These are phyloP conservation scores for Sporothrix humicola DNA, from an alignment of 2,329 filamentous ascomycete species.

Conservation along the genomic window DNA sequence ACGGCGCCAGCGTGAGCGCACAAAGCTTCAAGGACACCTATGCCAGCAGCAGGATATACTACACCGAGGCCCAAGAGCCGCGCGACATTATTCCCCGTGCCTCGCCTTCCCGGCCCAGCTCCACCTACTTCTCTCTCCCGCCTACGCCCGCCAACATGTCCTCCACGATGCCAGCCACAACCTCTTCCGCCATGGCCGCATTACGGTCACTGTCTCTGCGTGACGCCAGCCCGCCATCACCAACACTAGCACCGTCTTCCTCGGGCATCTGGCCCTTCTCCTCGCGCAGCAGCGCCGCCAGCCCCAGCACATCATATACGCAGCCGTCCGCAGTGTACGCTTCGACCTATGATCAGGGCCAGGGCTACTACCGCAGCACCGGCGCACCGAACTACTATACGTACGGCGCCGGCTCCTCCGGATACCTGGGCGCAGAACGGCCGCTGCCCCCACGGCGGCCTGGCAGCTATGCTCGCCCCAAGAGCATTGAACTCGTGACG, in stretches of 20 bases:
- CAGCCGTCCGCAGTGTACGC: constrained; percentile 53
- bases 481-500: constrained; percentile 68
- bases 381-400: constrained; percentile 51
- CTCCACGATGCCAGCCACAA: constrained; percentile 50
- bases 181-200: constrained; percentile 60
- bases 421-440: constrained; percentile 53
- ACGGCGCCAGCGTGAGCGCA: constrained; percentile 38
- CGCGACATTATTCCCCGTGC: constrained; percentile 68
- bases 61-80: constrained; percentile 50
- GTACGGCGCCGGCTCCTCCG: constrained; percentile 40
- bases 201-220: constrained; percentile 61
- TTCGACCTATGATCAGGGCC: constrained; percentile 58
- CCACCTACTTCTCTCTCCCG: constrained; percentile 61
- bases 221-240: constrained; percentile 62
- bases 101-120: constrained; percentile 65
- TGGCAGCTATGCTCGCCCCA: constrained; percentile 60
- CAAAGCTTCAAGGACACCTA: constrained; percentile 36
- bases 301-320: constrained; percentile 60
- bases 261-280: constrained; percentile 61
- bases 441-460: constrained; percentile 63
- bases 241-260: constrained; percentile 48
- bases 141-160: constrained; percentile 53
- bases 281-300: constrained; percentile 56
- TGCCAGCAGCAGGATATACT: constrained; percentile 24
- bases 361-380: constrained; percentile 46